Conservation (phyloP, 1,139 yeast genomes). For the Dujonia santamariae region DNA sequence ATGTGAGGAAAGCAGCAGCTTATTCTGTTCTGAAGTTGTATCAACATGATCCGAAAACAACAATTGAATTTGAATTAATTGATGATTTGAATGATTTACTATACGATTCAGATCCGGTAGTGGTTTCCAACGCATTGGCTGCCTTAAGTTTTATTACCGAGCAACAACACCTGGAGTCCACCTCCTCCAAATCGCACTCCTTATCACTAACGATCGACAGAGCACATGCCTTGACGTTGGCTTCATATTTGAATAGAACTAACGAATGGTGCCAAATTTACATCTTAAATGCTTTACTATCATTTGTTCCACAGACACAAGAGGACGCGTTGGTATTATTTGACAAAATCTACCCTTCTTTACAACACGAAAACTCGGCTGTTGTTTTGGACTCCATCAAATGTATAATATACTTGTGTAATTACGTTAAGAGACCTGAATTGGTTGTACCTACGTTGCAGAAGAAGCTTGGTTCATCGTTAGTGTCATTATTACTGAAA, state of each 20-base stretch:
- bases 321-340: constrained; percentile 66
- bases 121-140: constrained; percentile 72
- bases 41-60: constrained; percentile 50
- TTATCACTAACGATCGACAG: constrained; percentile 56
- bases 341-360: constrained; percentile 66
- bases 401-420: constrained; percentile 66
- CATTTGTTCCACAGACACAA: constrained; percentile 67
- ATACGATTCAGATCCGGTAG: constrained; percentile 55
- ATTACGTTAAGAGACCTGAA: constrained; percentile 54
- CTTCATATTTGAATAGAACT: constrained; percentile 47
- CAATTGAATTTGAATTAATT: constrained; percentile 46
- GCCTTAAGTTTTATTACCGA: constrained; percentile 68
- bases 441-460: constrained; percentile 51
- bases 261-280: constrained; percentile 84
- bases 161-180: constrained; percentile 13
- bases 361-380: constrained; percentile 80
- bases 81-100: constrained; percentile 57
- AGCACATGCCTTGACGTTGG: constrained; percentile 52
- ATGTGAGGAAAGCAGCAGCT: constrained; percentile 68
- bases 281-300: constrained; percentile 64
- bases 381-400: constrained; percentile 79
- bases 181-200: constrained; percentile 22
- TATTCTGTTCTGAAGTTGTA: constrained; percentile 68
- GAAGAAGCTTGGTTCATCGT: constrained; percentile 65
- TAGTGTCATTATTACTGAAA: constrained; percentile 68